Percentiles rank a stretch among this genome's conserved stretches.
Evolutionary conservation across 257 asterid genomes (phyloP).

Genomic region (Rubia yunnanensis): DNA sequence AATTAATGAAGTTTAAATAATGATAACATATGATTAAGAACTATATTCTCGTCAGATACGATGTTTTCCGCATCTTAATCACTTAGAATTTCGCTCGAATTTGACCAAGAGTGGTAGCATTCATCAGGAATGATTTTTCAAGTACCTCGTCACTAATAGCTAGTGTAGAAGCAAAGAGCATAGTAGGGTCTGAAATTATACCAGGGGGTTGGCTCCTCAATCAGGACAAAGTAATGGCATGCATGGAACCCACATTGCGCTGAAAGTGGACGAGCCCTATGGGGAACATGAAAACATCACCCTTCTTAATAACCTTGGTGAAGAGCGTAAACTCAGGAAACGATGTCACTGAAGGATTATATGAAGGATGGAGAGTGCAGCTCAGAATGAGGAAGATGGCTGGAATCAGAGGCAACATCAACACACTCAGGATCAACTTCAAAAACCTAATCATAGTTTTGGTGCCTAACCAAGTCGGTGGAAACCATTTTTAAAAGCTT

Average conservation of each 20-base stretch:
- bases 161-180: constrained; percentile 12
- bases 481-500: too few relatives aligned
- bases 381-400: too few relatives aligned
- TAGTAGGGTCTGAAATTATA: background rate
- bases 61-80: too few relatives aligned
- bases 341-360: too few relatives aligned
- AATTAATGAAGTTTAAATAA: too few relatives aligned
- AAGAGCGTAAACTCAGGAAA: constrained; percentile 9
- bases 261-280: background rate
- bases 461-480: too few relatives aligned
- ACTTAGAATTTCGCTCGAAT: constrained; percentile 5
- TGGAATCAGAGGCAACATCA: too few relatives aligned
- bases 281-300: background rate
- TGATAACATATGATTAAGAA: too few relatives aligned
- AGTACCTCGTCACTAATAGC: constrained; percentile 3
- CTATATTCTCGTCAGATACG: too few relatives aligned
- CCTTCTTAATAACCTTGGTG: background rate
- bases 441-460: too few relatives aligned
- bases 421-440: too few relatives aligned
- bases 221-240: constrained; percentile 6
- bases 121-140: constrained; percentile 14
- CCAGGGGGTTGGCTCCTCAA: constrained; percentile 19
- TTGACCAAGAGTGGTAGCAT: background rate
- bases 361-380: too few relatives aligned
- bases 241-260: background rate